A percentile compares a stretch with the other conserved stretches of the same genome.
Evolutionary conservation across 768 basidiomycete genomes (phyloP).

Genomic region (Terana coerulea): DNA sequence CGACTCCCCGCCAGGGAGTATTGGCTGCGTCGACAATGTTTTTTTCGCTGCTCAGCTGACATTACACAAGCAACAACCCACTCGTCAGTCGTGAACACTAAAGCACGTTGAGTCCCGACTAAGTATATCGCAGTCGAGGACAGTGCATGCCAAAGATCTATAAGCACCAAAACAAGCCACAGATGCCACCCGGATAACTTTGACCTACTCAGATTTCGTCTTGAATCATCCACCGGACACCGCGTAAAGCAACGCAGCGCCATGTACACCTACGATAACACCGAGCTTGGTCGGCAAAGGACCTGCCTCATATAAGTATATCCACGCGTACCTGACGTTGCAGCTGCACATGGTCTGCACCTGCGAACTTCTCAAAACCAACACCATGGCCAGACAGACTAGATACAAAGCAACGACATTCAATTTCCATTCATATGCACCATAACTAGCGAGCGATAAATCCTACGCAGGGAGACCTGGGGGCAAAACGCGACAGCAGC

Average conservation of each 20-base stretch:
- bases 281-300: no score
- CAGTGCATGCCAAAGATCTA: neutral
- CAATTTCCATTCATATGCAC: neutral
- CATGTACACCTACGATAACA: no score
- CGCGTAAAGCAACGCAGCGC: no score
- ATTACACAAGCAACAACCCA: no score
- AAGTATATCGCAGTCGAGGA: neutral
- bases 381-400: neutral
- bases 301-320: no score
- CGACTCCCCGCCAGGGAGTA: constrained; percentile 30
- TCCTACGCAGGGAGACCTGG: neutral
- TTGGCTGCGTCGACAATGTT: no score
- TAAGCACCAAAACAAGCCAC: neutral
- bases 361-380: neutral
- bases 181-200: neutral
- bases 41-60: no score
- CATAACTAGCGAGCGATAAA: neutral
- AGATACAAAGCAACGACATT: no score
- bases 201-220: neutral
- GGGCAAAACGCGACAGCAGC: neutral
- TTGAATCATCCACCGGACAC: no score
- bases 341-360: neutral
- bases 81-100: neutral
- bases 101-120: no score
- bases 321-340: neutral